Evolutionary conservation across 768 basidiomycete genomes (phyloP), one percentile per base, ranked within the genome.

Genomic region (Tephrocybe rancida): DNA sequence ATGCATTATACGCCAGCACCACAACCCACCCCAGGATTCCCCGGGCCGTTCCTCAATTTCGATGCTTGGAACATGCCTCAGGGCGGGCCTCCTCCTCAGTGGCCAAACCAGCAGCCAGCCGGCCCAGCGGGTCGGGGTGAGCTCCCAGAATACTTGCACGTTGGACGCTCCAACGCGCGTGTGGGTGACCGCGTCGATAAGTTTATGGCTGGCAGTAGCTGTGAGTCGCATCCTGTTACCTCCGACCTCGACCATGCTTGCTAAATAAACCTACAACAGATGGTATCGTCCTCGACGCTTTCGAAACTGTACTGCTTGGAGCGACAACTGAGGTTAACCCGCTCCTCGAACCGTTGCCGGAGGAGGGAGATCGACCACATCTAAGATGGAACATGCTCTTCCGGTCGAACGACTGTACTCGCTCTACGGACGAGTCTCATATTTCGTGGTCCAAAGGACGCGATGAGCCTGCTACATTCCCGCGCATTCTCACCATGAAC

Each of bases 311-410:
- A 45, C 69, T 81, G 22, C 78, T 88, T 9, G 60, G 70, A 0
- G 83, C 82, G 1, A 56, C 59, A 5, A 57, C 85, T 5, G 66
- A 69, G 42, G 52, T 91, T 29, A 90, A 91, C 62, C 87, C 89
- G 0, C 74, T 90, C 22, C 71, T 90, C 14, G 61, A 68, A 0
- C 83, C 85, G 18, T 63, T 62, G 37, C 71, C 67, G 55, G 67
- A 77, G 0, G 73, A 75, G 3, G 60, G 70, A 4, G 76, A 80
- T 1, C 67, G 71, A 24, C 76, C 78, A 5, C 80, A 81, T 63
- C 70, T 91, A 39, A 81, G 79, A 43, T 90, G 88, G 87, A 87
- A 88, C 68, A 87, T 91, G 84, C 76, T 87, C 37, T 88, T 84
- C 64, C 71, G 74, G 5, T 79, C 86, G 5, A 79, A 75, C 35